These are phyloP conservation scores for Cochlearia excelsa DNA, from an alignment of 345 rosid genomes.

Conservation along the genomic window DNA sequence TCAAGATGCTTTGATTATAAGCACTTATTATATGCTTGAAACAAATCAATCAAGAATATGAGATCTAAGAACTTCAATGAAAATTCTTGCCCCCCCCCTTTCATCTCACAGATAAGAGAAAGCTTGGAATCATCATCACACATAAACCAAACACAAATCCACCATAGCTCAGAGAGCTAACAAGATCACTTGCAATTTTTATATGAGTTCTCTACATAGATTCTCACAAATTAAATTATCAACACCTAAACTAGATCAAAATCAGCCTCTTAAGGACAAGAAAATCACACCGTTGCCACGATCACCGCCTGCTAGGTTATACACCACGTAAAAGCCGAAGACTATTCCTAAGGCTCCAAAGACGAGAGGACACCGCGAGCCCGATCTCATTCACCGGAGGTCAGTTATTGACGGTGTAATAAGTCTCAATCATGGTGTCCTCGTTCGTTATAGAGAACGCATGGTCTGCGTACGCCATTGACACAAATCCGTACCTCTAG, in stretches of 20 bases:
- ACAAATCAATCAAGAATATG: too few relatives aligned
- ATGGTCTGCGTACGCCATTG: constrained; percentile 95
- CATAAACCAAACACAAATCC: constrained; percentile 2
- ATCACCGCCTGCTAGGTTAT: constrained; percentile 82
- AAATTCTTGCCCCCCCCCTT: background rate
- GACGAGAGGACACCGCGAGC: constrained; percentile 80
- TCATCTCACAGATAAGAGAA: background rate
- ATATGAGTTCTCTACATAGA: constrained; percentile 6
- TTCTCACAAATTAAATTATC: constrained; percentile 3
- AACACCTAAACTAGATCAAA: too few relatives aligned
- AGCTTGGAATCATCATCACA: constrained; percentile 2
- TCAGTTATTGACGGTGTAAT: constrained; percentile 61
- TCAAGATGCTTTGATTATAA: background rate
- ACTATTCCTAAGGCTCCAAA: constrained; percentile 76
- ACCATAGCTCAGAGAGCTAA: background rate
- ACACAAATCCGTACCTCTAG: constrained; percentile 9
- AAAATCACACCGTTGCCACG: constrained; percentile 63
- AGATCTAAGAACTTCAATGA: background rate
- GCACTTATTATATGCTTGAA: background rate
- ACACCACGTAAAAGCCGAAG: constrained; percentile 67
- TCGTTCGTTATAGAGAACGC: constrained; percentile 96
- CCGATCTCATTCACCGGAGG: constrained; percentile 96
- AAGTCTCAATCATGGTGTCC: constrained; percentile 71
- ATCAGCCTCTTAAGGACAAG: background rate
- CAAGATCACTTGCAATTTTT: background rate